Evolutionary conservation across 129 eudicot genomes (phyloP).

Genomic region (Saussurea involucrata): DNA sequence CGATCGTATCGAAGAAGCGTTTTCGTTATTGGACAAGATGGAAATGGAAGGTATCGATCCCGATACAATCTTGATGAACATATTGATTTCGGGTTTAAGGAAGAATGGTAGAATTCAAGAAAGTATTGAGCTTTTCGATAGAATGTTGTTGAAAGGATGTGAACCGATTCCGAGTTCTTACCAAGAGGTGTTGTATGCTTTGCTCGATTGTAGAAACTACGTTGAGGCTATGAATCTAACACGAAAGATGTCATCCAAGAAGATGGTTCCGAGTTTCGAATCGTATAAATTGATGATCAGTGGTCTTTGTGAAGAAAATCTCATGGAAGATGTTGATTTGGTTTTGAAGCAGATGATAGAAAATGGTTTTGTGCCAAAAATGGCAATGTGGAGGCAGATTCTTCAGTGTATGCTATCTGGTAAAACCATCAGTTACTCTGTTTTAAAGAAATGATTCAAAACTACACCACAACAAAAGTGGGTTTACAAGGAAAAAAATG

Average conservation of each 20-base stretch:
- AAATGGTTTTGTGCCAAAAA: constrained; percentile 61
- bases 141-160: constrained; percentile 72
- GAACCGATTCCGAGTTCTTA: constrained; percentile 72
- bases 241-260: constrained; percentile 36
- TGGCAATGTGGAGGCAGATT: constrained; percentile 68
- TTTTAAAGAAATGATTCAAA: constrained; percentile 8
- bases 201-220: constrained; percentile 47
- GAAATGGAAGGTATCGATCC: constrained; percentile 51
- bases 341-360: constrained; percentile 60
- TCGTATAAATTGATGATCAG: constrained; percentile 33
- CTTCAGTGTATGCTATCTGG: constrained; percentile 36
- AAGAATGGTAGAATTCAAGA: constrained; percentile 52
- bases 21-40: constrained; percentile 54
- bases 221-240: constrained; percentile 45
- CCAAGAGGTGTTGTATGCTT: constrained; percentile 76
- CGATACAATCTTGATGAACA: constrained; percentile 54
- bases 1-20: constrained; percentile 59
- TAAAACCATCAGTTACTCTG: neutral
- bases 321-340: constrained; percentile 58
- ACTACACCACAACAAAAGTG: neutral
- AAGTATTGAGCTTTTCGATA: constrained; percentile 48
- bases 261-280: constrained; percentile 57
- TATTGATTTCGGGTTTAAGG: constrained; percentile 58
- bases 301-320: constrained; percentile 49
- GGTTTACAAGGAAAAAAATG: no score